These are phyloP conservation scores for Ceratobasidium sp. DNA, from an alignment of 1,284 basidiomycete species.

Conservation along the genomic window DNA sequence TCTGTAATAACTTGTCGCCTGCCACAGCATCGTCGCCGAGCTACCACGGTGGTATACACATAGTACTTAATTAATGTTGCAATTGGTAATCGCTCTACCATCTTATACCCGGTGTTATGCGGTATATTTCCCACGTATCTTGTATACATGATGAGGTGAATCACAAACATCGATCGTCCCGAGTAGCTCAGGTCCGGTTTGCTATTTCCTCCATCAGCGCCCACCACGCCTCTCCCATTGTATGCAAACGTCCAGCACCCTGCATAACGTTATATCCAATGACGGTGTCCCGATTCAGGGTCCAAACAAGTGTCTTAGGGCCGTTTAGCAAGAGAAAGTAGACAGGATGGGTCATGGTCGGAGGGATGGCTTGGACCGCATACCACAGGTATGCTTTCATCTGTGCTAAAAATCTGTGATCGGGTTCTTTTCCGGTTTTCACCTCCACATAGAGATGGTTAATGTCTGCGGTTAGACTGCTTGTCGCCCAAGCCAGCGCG, in stretches of 20 bases:
- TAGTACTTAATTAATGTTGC: too few species aligned
- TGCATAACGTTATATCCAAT: background rate
- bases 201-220: background rate
- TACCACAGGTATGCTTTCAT: background rate
- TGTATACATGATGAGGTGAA: too few species aligned
- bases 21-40: too few species aligned
- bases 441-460: conserved; percentile 7
- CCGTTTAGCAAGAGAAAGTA: background rate
- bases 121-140: too few species aligned
- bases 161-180: too few species aligned
- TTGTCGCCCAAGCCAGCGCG: background rate
- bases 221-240: background rate
- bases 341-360: background rate
- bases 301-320: background rate
- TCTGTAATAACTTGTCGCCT: too few species aligned
- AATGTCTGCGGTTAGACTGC: background rate
- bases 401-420: background rate
- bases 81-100: too few species aligned
- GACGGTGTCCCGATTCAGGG: background rate
- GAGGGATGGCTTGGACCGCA: background rate
- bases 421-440: background rate
- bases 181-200: too few species aligned
- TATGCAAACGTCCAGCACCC: background rate
- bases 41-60: too few species aligned
- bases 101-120: too few species aligned